phyloP scores from a whole-genome alignment of 2,329 filamentous ascomycete genomes.

The Didymella lethalis region DNA sequence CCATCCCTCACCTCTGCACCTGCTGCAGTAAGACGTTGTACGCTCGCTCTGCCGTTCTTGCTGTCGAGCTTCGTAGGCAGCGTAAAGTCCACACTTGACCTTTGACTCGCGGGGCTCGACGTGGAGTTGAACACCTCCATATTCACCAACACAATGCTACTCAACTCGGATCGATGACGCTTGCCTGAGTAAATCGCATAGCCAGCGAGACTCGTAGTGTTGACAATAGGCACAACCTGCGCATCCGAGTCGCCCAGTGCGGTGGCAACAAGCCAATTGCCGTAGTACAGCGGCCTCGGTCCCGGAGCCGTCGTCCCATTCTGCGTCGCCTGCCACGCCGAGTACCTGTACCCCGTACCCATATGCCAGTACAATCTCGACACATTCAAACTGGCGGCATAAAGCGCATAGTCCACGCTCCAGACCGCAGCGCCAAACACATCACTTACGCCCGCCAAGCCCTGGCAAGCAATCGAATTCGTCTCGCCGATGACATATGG shows the following conservation, averaged over 20 bases:
- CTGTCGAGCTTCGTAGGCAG: slow-evolving; percentile 13
- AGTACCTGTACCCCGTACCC: slow-evolving; percentile 69
- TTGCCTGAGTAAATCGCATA: slow-evolving; percentile 23
- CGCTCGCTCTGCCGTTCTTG: slow-evolving; percentile 7
- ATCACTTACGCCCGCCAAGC: slow-evolving; percentile 68
- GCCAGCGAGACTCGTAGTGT: slow-evolving; percentile 20
- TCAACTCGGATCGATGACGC: slow-evolving; percentile 9
- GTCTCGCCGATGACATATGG: slow-evolving; percentile 68
- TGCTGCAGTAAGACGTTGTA: slow-evolving; percentile 22
- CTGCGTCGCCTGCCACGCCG: slow-evolving; percentile 66
- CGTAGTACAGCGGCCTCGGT: slow-evolving; percentile 60
- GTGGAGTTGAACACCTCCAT: slow-evolving; percentile 28
- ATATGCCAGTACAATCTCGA: slow-evolving; percentile 69
- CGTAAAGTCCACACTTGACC: slow-evolving; percentile 16
- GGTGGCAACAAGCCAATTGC: slow-evolving; percentile 64
- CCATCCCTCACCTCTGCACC: slow-evolving; percentile 23
- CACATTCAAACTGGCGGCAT: slow-evolving; percentile 62
- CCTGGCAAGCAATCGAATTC: slow-evolving; percentile 70
- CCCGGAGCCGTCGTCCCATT: slow-evolving; percentile 66
- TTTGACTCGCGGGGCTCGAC: slow-evolving; percentile 7
- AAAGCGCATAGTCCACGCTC: slow-evolving; percentile 69
- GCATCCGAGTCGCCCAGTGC: slow-evolving; percentile 57
- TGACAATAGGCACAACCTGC: slow-evolving; percentile 22
- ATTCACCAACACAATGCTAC: slow-evolving; percentile 27
- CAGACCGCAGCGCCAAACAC: slow-evolving; percentile 72